These are phyloP conservation scores for Quercus glauca DNA, from an alignment of 306 rosid genomes.

Conservation along the genomic window DNA sequence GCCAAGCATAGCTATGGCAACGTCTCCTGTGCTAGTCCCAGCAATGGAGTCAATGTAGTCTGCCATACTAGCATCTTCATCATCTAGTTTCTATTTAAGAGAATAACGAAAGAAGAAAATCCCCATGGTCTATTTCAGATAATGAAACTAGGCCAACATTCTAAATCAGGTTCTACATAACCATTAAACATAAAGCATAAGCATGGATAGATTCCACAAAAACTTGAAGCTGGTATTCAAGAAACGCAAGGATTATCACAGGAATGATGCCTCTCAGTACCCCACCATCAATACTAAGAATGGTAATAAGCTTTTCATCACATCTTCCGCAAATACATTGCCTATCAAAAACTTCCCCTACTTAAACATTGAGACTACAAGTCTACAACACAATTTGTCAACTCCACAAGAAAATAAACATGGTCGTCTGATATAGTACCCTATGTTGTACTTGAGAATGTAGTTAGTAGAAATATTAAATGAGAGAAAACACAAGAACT, in stretches of 20 bases:
- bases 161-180: too few species aligned
- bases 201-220: not conserved
- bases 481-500: not conserved
- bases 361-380: not conserved
- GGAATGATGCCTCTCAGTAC: slow-evolving; percentile 5
- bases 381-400: not conserved
- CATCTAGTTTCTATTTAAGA: too few species aligned
- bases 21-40: too few species aligned
- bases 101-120: too few species aligned
- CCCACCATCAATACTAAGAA: slow-evolving; percentile 4
- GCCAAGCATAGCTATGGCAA: too few species aligned
- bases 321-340: not conserved
- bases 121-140: too few species aligned
- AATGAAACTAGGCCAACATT: too few species aligned
- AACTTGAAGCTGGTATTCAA: not conserved
- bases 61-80: too few species aligned
- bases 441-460: not conserved
- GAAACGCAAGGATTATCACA: not conserved
- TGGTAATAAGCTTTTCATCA: not conserved
- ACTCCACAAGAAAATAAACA: not conserved
- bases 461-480: not conserved
- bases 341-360: too few species aligned
- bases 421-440: not conserved
- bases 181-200: not conserved
- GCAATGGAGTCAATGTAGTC: too few species aligned